Conservation (phyloP, 2,329 filamentous ascomycete genomes). For the Raffaelea arxii region DNA sequence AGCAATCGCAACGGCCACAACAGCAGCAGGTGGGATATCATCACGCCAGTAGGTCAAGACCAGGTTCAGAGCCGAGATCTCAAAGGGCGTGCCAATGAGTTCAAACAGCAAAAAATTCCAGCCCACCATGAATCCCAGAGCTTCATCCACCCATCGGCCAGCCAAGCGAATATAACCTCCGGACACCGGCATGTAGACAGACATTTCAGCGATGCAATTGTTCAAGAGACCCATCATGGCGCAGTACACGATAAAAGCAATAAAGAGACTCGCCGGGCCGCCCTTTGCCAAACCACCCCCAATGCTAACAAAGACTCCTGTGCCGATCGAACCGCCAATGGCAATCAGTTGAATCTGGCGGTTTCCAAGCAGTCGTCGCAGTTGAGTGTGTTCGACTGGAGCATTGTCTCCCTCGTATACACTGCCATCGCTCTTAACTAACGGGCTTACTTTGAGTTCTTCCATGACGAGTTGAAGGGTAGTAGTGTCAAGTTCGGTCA, state of each 20-base stretch:
- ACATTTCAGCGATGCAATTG: conserved; percentile 47
- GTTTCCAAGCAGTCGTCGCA: too few species aligned
- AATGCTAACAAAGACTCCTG: not conserved
- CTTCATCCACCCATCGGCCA: conserved; percentile 57
- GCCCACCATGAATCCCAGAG: conserved; percentile 46
- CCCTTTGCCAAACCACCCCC: conserved; percentile 10
- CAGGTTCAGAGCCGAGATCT: conserved; percentile 20
- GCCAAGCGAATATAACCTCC: conserved; percentile 56
- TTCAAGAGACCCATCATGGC: conserved; percentile 22
- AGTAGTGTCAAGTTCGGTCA: too few species aligned
- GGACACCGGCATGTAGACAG: conserved; percentile 49
- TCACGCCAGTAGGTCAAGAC: conserved; percentile 11
- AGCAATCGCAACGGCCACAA: not conserved
- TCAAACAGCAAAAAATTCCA: conserved; percentile 35
- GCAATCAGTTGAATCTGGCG: conserved; percentile 42
- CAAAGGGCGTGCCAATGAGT: conserved; percentile 29
- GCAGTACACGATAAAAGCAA: conserved; percentile 27
- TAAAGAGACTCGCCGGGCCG: conserved; percentile 14
- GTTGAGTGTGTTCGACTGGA: too few species aligned
- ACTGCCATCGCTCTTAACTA: too few species aligned
- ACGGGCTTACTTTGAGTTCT: too few species aligned
- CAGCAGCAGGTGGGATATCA: conserved; percentile 1
- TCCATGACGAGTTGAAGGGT: too few species aligned
- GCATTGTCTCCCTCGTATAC: too few species aligned
- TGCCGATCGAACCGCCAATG: conserved; percentile 36